These are phyloP conservation scores for Globisporangium takayamanum DNA, from an alignment of 352 stramenopile genomes.

Conservation along the genomic window DNA sequence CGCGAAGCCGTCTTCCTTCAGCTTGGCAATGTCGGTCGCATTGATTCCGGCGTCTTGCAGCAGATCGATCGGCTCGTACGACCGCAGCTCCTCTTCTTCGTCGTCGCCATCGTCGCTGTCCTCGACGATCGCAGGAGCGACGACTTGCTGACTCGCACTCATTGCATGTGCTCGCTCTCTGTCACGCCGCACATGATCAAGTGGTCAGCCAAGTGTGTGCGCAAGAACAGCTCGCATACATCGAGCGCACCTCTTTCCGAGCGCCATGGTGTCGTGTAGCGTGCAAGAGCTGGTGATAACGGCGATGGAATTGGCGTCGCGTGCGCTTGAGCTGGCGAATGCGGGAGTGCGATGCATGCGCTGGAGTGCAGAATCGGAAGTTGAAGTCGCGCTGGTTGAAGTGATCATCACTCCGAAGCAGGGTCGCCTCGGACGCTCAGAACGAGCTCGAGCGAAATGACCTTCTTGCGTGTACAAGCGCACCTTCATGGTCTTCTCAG, in stretches of 20 bases:
- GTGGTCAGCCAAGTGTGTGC: background rate
- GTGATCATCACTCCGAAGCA: background rate
- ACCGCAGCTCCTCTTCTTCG: conserved; percentile 45
- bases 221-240: background rate
- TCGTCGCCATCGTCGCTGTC: conserved; percentile 66
- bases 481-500: too few relatives aligned
- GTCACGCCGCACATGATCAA: background rate
- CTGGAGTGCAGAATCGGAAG: conserved; percentile 8
- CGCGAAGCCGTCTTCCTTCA: conserved; percentile 74
- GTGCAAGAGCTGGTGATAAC: background rate
- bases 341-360: background rate
- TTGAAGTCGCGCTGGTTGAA: conserved; percentile 9
- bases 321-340: conserved; percentile 3
- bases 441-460: too few relatives aligned
- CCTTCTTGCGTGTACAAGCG: too few relatives aligned
- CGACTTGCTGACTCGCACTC: conserved; percentile 17
- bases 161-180: conserved; percentile 17
- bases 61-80: conserved; percentile 68
- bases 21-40: conserved; percentile 63
- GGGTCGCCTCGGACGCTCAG: too few relatives aligned
- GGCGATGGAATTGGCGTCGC: background rate
- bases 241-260: conserved; percentile 6
- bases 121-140: conserved; percentile 20
- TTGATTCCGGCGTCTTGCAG: conserved; percentile 76
- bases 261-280: conserved; percentile 1